A percentile compares a stretch with the other conserved stretches of the same genome.
Conservation (phyloP, 306 rosid genomes). For the Pterocarpus santalinus region DNA sequence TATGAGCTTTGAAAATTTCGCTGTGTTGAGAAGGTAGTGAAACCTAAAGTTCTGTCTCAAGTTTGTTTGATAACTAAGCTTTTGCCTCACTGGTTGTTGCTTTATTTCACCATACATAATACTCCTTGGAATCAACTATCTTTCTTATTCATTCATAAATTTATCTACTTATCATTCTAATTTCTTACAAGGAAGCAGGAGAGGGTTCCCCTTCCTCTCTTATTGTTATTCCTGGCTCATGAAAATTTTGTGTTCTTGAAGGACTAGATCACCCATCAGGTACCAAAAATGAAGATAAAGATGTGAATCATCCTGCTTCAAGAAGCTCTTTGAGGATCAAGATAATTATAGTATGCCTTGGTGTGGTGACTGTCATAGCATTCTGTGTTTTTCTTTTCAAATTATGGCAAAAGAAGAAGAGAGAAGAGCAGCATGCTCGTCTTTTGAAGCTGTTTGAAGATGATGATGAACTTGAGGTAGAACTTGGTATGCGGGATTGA, state of each 20-base stretch:
- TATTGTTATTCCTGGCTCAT: slow-evolving; percentile 23
- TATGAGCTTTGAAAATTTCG: slow-evolving; percentile 21
- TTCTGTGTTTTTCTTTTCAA: slow-evolving; percentile 66
- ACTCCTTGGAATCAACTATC: not conserved
- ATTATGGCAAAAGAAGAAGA: slow-evolving; percentile 88
- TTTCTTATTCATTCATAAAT: not conserved
- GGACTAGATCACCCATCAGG: slow-evolving; percentile 62
- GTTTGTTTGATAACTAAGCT: slow-evolving; percentile 22
- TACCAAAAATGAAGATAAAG: slow-evolving; percentile 52
- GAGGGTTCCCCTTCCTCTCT: not conserved
- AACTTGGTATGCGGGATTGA: slow-evolving; percentile 88
- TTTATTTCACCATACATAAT: not conserved
- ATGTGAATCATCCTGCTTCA: slow-evolving; percentile 44
- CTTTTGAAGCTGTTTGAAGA: slow-evolving; percentile 91
- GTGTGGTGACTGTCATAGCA: slow-evolving; percentile 55
- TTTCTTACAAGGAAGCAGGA: slow-evolving; percentile 3
- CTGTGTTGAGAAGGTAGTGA: not conserved
- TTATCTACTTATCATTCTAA: not conserved
- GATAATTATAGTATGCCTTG: slow-evolving; percentile 59
- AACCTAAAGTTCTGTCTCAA: not conserved
- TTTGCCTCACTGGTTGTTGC: not conserved
- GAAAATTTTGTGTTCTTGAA: slow-evolving; percentile 44
- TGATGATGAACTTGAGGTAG: slow-evolving; percentile 93
- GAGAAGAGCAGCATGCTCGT: slow-evolving; percentile 87
- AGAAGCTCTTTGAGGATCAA: slow-evolving; percentile 61